phyloP scores from a whole-genome alignment of 306 rosid species.

The peach (Prunus persica) region DNA sequence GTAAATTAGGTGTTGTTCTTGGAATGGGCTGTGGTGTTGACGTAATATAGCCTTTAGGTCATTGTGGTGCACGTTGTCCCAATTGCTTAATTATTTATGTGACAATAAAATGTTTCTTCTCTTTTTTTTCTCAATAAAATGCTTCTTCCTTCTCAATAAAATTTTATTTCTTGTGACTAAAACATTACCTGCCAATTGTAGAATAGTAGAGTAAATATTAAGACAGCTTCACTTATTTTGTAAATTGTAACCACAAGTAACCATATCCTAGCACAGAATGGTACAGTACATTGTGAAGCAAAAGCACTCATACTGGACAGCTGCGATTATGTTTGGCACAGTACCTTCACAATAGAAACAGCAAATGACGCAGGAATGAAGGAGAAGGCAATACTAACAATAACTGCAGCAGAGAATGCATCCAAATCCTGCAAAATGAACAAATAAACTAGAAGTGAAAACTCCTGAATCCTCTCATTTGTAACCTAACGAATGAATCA shows the following conservation, averaged over 20 bases:
- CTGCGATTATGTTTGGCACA: conserved; percentile 13
- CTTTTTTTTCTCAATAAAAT: neutral
- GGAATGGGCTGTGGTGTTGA: neutral
- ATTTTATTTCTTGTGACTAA: neutral
- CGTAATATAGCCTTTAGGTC: neutral
- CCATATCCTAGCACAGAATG: neutral
- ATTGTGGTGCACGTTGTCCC: neutral
- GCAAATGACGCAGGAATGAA: conserved; percentile 97
- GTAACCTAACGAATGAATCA: neutral
- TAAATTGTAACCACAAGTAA: neutral
- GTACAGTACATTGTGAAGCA: neutral
- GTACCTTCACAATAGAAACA: conserved; percentile 91
- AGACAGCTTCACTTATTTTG: neutral
- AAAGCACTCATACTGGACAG: neutral
- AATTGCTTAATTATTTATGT: neutral
- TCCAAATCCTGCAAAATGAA: conserved; percentile 79
- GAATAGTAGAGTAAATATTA: neutral
- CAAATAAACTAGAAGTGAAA: neutral
- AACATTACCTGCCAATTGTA: neutral
- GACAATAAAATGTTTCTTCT: no score
- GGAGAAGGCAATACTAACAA: conserved; percentile 84
- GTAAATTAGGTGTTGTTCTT: neutral
- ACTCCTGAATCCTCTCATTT: neutral
- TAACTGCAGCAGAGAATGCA: conserved; percentile 91
- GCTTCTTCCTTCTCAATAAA: neutral